These are phyloP conservation scores for Claviceps sp. DNA, from an alignment of 2,329 filamentous ascomycete species.

Conservation along the genomic window DNA sequence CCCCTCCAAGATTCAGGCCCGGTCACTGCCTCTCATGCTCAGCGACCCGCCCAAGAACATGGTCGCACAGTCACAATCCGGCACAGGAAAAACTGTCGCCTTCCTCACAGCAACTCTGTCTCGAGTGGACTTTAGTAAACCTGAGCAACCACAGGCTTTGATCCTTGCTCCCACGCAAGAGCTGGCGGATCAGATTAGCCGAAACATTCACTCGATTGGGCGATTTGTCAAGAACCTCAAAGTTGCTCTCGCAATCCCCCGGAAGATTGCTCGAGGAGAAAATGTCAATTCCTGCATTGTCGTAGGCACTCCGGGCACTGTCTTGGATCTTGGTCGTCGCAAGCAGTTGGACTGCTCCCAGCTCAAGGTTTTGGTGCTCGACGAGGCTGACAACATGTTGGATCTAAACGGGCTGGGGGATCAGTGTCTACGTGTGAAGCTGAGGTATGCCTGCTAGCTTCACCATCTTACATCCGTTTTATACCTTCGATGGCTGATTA, in stretches of 20 bases:
- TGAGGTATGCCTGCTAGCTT: constrained; percentile 30
- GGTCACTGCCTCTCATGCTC: constrained; percentile 79
- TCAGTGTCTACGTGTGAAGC: constrained; percentile 83
- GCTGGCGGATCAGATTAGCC: constrained; percentile 84
- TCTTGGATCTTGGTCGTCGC: constrained; percentile 72
- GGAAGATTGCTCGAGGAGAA: constrained; percentile 54
- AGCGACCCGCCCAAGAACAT: constrained; percentile 80
- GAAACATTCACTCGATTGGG: constrained; percentile 73
- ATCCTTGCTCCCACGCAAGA: constrained; percentile 88
- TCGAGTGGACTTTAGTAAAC: constrained; percentile 61
- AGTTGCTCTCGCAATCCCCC: constrained; percentile 73
- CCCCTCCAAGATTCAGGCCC: constrained; percentile 96
- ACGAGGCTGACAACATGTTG: constrained; percentile 98
- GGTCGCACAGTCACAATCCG: constrained; percentile 98
- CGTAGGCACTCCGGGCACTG: constrained; percentile 87
- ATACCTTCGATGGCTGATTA: constrained; percentile 1
- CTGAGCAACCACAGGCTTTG: constrained; percentile 67
- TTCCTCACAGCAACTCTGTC: constrained; percentile 88
- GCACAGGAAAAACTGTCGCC: constrained; percentile 93
- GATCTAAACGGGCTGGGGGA: constrained; percentile 92
- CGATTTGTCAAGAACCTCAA: constrained; percentile 64
- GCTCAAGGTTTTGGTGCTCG: constrained; percentile 75
- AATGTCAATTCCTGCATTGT: constrained; percentile 65
- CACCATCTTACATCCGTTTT: neutral
- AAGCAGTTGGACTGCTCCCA: constrained; percentile 57